phyloP scores from a whole-genome alignment of 192 early-diverging fungal species.

The Coemansia sp. region DNA sequence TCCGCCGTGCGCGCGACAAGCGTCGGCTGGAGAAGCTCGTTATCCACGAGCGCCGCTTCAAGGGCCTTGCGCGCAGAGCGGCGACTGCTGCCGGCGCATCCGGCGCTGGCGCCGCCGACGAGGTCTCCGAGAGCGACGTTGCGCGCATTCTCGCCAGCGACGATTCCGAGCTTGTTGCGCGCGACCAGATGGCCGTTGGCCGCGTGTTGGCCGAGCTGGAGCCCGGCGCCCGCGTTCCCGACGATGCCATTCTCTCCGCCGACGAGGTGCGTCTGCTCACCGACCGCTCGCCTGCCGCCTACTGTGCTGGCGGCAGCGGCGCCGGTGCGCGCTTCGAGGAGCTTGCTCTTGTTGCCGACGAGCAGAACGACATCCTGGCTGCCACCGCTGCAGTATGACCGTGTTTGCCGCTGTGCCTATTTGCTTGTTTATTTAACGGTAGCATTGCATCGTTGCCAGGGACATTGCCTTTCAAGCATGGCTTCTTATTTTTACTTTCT shows the following conservation, averaged over 20 bases:
- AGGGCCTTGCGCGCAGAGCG: slow-evolving; percentile 29
- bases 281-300: slow-evolving; percentile 38
- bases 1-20: slow-evolving; percentile 80
- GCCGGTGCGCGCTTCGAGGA: slow-evolving; percentile 19
- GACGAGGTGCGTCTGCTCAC: slow-evolving; percentile 33
- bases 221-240: slow-evolving; percentile 23
- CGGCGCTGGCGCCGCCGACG: slow-evolving; percentile 16
- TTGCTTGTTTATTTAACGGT: too few species aligned
- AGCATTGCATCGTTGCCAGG: too few species aligned
- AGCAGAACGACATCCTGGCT: slow-evolving; percentile 46
- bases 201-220: slow-evolving; percentile 21
- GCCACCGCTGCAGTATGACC: neutral
- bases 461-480: too few species aligned
- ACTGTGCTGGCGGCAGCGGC: slow-evolving; percentile 7
- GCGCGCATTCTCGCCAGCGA: slow-evolving; percentile 72
- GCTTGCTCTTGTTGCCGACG: slow-evolving; percentile 26
- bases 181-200: slow-evolving; percentile 26
- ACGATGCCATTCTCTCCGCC: slow-evolving; percentile 25
- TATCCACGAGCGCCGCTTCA: slow-evolving; percentile 87
- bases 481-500: too few species aligned
- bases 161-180: slow-evolving; percentile 62
- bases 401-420: too few species aligned
- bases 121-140: slow-evolving; percentile 64
- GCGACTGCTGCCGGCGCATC: neutral
- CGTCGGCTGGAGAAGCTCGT: slow-evolving; percentile 90